A percentile compares a stretch with the other conserved stretches of the same genome.
Conservation (phyloP, 106 monocot genomes). For the Apostasia shenzhenica region DNA sequence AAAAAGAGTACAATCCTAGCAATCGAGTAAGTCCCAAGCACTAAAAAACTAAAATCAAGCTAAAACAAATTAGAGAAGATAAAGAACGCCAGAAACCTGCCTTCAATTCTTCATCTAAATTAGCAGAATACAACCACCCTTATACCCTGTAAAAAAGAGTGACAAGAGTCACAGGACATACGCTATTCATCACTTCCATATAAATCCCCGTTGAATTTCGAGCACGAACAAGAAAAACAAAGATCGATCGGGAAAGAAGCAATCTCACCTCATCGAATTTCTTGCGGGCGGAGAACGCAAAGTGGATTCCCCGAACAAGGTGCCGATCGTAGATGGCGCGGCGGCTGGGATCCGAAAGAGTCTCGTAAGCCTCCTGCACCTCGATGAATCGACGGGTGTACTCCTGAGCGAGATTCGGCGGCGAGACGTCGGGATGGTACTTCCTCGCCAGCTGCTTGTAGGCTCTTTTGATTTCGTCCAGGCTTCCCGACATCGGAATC, state of each 20-base stretch:
- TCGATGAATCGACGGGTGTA: constrained; percentile 55
- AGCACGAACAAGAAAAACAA: not conserved
- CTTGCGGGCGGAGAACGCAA: constrained; percentile 47
- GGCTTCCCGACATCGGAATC: constrained; percentile 28
- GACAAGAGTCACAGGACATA: no score
- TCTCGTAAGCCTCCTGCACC: constrained; percentile 73
- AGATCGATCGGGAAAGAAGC: not conserved
- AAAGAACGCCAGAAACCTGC: no score
- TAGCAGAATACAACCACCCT: no score
- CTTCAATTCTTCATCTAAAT: no score
- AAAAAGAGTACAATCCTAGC: no score
- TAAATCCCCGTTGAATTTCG: no score
- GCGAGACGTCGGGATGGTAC: constrained; percentile 37
- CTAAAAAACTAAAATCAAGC: no score
- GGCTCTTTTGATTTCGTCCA: constrained; percentile 28
- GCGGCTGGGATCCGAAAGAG: constrained; percentile 72
- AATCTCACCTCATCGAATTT: constrained; percentile 37
- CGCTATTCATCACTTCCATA: no score
- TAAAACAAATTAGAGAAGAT: no score
- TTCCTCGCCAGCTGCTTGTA: constrained; percentile 35
- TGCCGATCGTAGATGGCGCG: constrained; percentile 67
- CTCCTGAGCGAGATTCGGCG: constrained; percentile 44
- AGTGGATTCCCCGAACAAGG: constrained; percentile 45
- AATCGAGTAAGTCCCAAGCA: no score
- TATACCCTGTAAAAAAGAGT: no score